Conservation (phyloP, 2,329 filamentous ascomycete genomes). For the Alternaria ventricosa region DNA sequence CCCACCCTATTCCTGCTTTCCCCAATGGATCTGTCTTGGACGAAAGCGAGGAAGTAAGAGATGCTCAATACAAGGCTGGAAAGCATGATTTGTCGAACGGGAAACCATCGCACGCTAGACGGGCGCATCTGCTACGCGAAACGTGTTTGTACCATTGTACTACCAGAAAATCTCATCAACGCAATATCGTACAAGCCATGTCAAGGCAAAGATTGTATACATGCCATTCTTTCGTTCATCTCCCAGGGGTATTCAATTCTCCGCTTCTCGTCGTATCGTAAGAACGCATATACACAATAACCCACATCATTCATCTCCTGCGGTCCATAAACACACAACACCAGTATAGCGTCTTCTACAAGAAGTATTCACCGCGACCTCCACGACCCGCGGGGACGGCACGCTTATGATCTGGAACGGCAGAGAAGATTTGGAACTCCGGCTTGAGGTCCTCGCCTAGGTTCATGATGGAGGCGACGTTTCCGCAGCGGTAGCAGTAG, state of each 20-base stretch:
- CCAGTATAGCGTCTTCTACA: slow-evolving; percentile 39
- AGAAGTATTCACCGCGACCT: slow-evolving; percentile 59
- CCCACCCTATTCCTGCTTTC: too few relatives aligned
- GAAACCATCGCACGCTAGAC: too few relatives aligned
- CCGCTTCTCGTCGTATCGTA: slow-evolving; percentile 12
- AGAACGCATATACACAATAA: slow-evolving; percentile 16
- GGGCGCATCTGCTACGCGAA: neutral
- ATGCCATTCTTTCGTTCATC: neutral
- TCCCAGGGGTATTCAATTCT: slow-evolving; percentile 28
- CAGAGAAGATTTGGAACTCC: slow-evolving; percentile 90
- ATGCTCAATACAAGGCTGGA: too few relatives aligned
- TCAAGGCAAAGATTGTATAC: neutral
- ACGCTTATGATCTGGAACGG: slow-evolving; percentile 84
- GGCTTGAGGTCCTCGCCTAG: slow-evolving; percentile 89
- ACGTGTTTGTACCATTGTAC: neutral
- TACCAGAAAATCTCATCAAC: neutral
- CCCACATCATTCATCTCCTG: neutral
- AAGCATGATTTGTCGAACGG: too few relatives aligned
- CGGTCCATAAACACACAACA: neutral
- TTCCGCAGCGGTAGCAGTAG: slow-evolving; percentile 62
- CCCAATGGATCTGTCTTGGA: too few relatives aligned
- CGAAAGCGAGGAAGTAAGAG: too few relatives aligned
- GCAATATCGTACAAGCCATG: neutral
- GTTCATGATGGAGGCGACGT: slow-evolving; percentile 88
- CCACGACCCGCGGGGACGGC: slow-evolving; percentile 73